These are phyloP conservation scores for Moesziomyces sp. DNA, from an alignment of 1,284 basidiomycete genomes.

Conservation along the genomic window DNA sequence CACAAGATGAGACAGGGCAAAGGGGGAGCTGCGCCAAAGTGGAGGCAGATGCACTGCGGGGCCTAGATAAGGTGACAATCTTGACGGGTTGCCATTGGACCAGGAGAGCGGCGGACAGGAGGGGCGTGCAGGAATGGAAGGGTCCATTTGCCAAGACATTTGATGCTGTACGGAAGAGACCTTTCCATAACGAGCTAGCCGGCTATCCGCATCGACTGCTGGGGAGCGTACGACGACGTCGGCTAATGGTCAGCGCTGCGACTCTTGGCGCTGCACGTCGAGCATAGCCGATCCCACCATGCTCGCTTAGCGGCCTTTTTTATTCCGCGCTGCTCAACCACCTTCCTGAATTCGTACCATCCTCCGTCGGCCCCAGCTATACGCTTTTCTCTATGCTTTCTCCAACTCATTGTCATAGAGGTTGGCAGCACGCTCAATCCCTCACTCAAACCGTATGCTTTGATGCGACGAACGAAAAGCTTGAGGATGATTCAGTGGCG, in stretches of 20 bases:
- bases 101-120: background rate
- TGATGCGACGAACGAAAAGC: too few species aligned
- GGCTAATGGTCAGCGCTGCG: conserved; percentile 1
- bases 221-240: background rate
- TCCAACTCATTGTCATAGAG: too few species aligned
- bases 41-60: too few species aligned
- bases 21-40: too few species aligned
- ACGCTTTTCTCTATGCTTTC: too few species aligned
- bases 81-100: background rate
- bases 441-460: too few species aligned
- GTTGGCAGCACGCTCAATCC: too few species aligned
- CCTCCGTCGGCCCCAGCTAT: background rate
- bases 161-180: conserved; percentile 11
- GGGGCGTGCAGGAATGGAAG: conserved; percentile 15
- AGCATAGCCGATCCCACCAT: conserved; percentile 16
- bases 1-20: too few species aligned
- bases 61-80: too few species aligned
- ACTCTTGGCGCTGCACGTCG: conserved; percentile 35
- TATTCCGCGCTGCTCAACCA: background rate
- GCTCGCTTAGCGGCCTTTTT: conserved; percentile 1
- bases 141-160: conserved; percentile 32
- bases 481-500: too few species aligned
- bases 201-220: background rate
- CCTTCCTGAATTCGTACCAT: background rate
- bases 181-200: conserved; percentile 17